A percentile compares a stretch with the other conserved stretches of the same genome.
Evolutionary conservation across 2,329 filamentous ascomycete genomes (phyloP).

Genomic region (Paraphoma sp.): DNA sequence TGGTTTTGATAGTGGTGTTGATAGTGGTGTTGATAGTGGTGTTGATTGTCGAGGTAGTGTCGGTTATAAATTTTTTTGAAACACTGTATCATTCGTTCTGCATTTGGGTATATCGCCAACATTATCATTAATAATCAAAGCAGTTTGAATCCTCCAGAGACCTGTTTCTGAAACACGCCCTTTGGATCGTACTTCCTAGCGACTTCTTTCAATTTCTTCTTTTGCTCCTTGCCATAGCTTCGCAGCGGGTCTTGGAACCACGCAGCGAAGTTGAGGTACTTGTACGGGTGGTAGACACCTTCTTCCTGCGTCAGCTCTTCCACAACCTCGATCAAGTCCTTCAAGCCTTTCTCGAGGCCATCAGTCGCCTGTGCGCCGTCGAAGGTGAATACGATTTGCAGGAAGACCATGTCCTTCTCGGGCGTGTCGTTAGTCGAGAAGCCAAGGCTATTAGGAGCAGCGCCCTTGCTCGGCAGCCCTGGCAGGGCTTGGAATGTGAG

Average conservation of each 20-base stretch:
- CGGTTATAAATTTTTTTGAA: no score
- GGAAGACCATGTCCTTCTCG: slow-evolving; percentile 25
- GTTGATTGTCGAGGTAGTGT: no score
- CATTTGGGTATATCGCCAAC: no score
- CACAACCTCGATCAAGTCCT: slow-evolving; percentile 24
- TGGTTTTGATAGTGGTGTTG: no score
- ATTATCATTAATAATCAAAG: background rate
- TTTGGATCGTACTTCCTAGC: slow-evolving; percentile 40
- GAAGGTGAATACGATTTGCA: slow-evolving; percentile 33
- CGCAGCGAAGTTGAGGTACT: slow-evolving; percentile 45
- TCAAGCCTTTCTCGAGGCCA: slow-evolving; percentile 22
- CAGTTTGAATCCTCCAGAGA: slow-evolving; percentile 43
- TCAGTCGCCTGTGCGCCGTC: slow-evolving; percentile 14
- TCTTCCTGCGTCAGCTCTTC: slow-evolving; percentile 23
- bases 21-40: no score
- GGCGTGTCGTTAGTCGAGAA: slow-evolving; percentile 14
- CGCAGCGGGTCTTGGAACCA: slow-evolving; percentile 39
- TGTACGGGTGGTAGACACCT: slow-evolving; percentile 18
- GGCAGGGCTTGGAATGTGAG: slow-evolving; percentile 32
- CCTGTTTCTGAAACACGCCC: slow-evolving; percentile 40
- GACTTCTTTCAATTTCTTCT: slow-evolving; percentile 2
- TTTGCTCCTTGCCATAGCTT: slow-evolving; percentile 10
- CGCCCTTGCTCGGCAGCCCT: slow-evolving; percentile 15
- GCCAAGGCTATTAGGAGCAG: slow-evolving; percentile 26
- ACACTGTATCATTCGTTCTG: no score